Conservation (phyloP, 1,284 basidiomycete species). For the Dichomitus squalens region DNA sequence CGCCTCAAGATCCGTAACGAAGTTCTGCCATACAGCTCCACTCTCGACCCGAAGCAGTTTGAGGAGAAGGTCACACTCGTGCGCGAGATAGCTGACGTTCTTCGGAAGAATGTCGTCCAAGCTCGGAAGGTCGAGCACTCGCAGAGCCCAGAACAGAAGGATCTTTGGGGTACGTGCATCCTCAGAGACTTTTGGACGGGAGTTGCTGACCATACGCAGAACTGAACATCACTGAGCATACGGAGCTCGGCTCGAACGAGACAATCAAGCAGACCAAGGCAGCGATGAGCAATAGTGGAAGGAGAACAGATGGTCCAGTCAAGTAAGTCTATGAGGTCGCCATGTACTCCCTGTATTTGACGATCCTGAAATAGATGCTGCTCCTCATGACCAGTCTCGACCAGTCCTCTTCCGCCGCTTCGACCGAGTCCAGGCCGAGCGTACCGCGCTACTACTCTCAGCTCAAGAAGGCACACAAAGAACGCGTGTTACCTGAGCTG, state of each 20-base stretch:
- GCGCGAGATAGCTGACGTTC: slow-evolving; percentile 65
- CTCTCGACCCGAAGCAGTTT: slow-evolving; percentile 49
- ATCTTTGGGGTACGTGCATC: slow-evolving; percentile 56
- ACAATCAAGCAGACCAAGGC: slow-evolving; percentile 59
- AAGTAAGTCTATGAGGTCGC: slow-evolving; percentile 26
- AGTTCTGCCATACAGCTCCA: slow-evolving; percentile 44
- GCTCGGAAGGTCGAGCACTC: slow-evolving; percentile 45
- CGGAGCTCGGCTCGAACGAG: slow-evolving; percentile 76
- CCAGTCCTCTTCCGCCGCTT: slow-evolving; percentile 27
- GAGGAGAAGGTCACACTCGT: slow-evolving; percentile 55
- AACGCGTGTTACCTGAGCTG: slow-evolving; percentile 64
- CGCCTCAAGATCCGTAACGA: slow-evolving; percentile 62
- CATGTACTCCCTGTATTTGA: slow-evolving; percentile 13
- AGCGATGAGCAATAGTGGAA: slow-evolving; percentile 47
- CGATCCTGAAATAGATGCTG: slow-evolving; percentile 33
- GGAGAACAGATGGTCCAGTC: slow-evolving; percentile 34
- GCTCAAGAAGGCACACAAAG: slow-evolving; percentile 66
- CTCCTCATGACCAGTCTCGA: slow-evolving; percentile 34
- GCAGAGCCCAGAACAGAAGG: slow-evolving; percentile 36
- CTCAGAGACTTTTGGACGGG: background rate
- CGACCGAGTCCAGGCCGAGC: slow-evolving; percentile 38
- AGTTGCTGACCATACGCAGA: slow-evolving; percentile 39
- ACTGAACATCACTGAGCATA: slow-evolving; percentile 65
- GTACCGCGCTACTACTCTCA: slow-evolving; percentile 59
- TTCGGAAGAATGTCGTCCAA: slow-evolving; percentile 76